phyloP scores from a whole-genome alignment of 1,284 basidiomycete genomes.

The Sporisorium reilianum region DNA sequence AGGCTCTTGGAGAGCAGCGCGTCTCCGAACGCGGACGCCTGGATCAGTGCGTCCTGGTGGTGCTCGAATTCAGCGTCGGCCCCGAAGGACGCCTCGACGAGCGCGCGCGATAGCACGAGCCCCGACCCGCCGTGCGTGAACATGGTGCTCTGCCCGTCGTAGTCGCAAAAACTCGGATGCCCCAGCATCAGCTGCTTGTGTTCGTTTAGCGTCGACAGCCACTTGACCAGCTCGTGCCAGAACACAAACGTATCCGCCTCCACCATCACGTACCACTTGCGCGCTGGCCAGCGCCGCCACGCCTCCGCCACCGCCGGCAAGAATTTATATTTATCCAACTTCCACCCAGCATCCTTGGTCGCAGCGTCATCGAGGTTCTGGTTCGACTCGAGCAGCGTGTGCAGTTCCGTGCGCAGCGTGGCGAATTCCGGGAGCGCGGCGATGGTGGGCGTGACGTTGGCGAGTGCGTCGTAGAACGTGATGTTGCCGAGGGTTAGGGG shows the following conservation, averaged over 20 bases:
- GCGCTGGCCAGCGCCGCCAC: conserved; percentile 23
- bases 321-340: conserved; percentile 57
- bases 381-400: conserved; percentile 5
- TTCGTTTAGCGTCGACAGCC: conserved; percentile 21
- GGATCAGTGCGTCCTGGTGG: conserved; percentile 26
- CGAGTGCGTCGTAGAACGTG: conserved; percentile 33
- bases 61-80: conserved; percentile 31
- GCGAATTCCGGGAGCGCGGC: conserved; percentile 15
- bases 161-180: conserved; percentile 35
- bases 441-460: conserved; percentile 33
- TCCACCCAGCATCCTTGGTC: conserved; percentile 41
- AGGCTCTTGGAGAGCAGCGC: conserved; percentile 46
- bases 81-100: conserved; percentile 40
- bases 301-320: conserved; percentile 46
- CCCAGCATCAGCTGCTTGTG: conserved; percentile 31
- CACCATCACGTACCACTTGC: conserved; percentile 53
- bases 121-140: conserved; percentile 49
- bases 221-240: conserved; percentile 34
- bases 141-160: conserved; percentile 28
- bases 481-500: conserved; percentile 23
- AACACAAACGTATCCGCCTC: conserved; percentile 59
- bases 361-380: conserved; percentile 23
- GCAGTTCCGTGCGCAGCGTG: conserved; percentile 14
- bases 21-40: conserved; percentile 41
- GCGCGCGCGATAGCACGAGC: conserved; percentile 26